phyloP scores from a whole-genome alignment of 139 green algal genomes.

The Choricystis sp. region DNA sequence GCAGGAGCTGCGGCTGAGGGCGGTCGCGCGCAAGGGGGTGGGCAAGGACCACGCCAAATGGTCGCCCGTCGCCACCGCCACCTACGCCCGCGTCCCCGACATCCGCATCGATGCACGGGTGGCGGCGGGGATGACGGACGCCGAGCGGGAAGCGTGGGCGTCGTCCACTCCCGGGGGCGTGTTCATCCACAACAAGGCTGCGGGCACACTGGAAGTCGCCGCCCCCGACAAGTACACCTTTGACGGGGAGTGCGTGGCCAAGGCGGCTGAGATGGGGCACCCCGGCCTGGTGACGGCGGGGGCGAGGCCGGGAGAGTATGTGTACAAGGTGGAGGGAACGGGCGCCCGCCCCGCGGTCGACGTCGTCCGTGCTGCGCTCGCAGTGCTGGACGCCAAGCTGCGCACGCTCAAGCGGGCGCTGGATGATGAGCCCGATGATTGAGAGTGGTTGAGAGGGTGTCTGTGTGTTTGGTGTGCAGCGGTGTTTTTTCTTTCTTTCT shows the following conservation, averaged over 20 bases:
- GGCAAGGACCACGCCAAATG: conserved; percentile 99
- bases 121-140: conserved; percentile 48
- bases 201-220: conserved; percentile 20
- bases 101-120: conserved; percentile 67
- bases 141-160: conserved; percentile 21
- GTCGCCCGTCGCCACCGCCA: conserved; percentile 77
- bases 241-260: conserved; percentile 63
- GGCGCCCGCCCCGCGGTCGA: conserved; percentile 43
- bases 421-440: not conserved
- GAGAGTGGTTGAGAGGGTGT: not conserved
- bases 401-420: conserved; percentile 14
- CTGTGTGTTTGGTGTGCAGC: not conserved
- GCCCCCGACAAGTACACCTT: conserved; percentile 62
- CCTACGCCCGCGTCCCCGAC: conserved; percentile 59
- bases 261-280: conserved; percentile 68
- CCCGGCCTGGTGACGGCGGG: conserved; percentile 35
- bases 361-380: conserved; percentile 50
- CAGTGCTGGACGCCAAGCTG: conserved; percentile 54
- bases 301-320: conserved; percentile 54
- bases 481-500: not conserved
- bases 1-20: conserved; percentile 69
- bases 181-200: not conserved
- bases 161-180: not conserved
- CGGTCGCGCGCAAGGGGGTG: conserved; percentile 73
- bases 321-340: conserved; percentile 82